Evolutionary conservation across 805 yeast genomes (phyloP).

Genomic region (Blastobotrys attinorum): DNA sequence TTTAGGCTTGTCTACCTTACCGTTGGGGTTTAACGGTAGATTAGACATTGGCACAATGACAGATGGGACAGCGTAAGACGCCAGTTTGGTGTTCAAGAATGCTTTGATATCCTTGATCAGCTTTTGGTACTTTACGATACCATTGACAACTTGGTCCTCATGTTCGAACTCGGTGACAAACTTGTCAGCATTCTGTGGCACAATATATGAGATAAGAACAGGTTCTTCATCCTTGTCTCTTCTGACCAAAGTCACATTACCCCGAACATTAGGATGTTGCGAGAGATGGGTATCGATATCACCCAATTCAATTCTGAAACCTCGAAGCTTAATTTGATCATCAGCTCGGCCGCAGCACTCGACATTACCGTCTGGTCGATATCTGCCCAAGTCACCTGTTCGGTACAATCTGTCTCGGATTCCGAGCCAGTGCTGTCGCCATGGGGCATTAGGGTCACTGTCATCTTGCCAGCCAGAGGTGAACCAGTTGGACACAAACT

Average conservation of each 20-base stretch:
- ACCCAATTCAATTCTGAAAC: conserved; percentile 96
- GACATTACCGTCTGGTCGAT: conserved; percentile 93
- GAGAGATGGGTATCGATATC: conserved; percentile 97
- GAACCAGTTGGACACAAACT: conserved; percentile 90
- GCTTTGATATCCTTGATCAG: conserved; percentile 73
- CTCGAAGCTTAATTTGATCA: conserved; percentile 97
- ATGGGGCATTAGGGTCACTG: conserved; percentile 43
- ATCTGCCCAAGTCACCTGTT: conserved; percentile 96
- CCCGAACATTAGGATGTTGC: conserved; percentile 86
- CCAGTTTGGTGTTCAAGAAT: conserved; percentile 81
- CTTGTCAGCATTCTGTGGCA: conserved; percentile 44
- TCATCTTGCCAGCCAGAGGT: conserved; percentile 58
- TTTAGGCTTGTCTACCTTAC: conserved; percentile 96
- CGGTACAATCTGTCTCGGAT: conserved; percentile 94
- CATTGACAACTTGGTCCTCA: conserved; percentile 59
- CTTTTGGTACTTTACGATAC: conserved; percentile 66
- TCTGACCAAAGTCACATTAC: conserved; percentile 84
- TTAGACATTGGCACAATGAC: conserved; percentile 78
- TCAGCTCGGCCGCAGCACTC: conserved; percentile 99
- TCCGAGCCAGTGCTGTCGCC: conserved; percentile 83
- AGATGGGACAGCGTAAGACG: conserved; percentile 89
- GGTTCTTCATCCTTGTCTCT: conserved; percentile 92
- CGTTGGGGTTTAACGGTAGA: conserved; percentile 94
- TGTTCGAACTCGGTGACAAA: conserved; percentile 34
- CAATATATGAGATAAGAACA: conserved; percentile 81